A percentile compares a stretch with the other conserved stretches of the same genome.
These are phyloP conservation scores for Blastocystis sp. DNA, from an alignment of 352 stramenopile species.

Conservation along the genomic window DNA sequence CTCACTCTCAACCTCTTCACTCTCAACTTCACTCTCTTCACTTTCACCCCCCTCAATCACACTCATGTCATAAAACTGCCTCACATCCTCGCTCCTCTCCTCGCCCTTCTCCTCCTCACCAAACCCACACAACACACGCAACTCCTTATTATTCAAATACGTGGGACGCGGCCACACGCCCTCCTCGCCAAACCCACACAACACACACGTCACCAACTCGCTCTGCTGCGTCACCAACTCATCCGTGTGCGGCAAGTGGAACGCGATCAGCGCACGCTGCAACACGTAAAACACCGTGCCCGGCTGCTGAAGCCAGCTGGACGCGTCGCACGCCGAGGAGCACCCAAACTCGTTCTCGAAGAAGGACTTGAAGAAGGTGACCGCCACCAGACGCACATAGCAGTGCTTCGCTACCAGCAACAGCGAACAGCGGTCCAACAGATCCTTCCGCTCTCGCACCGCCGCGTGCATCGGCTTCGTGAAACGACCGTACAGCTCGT, in stretches of 20 bases:
- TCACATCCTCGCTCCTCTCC: not conserved
- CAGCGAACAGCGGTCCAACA: conserved; percentile 10
- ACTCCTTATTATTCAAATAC: conserved; percentile 23
- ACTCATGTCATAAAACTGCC: conserved; percentile 43
- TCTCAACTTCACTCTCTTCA: not conserved
- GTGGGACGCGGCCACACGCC: not conserved
- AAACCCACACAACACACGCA: not conserved
- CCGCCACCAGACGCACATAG: not conserved
- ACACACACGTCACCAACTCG: not conserved
- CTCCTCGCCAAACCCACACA: conserved; percentile 5
- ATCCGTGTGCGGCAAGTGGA: not conserved
- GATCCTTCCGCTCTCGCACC: not conserved
- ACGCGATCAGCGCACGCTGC: conserved; percentile 42
- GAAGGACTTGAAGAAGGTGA: not conserved
- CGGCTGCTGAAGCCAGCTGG: not conserved
- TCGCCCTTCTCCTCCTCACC: not conserved
- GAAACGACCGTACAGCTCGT: not conserved
- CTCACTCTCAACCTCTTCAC: not conserved
- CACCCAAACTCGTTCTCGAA: conserved; percentile 8
- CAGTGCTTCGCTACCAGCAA: not conserved
- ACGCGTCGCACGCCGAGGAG: not conserved
- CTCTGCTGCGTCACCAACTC: not conserved
- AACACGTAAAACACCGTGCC: conserved; percentile 21
- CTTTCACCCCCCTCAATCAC: not conserved
- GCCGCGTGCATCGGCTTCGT: not conserved